These are phyloP conservation scores for Houttuynia cordata DNA, from an alignment of 164 flowering plant species.

Conservation along the genomic window DNA sequence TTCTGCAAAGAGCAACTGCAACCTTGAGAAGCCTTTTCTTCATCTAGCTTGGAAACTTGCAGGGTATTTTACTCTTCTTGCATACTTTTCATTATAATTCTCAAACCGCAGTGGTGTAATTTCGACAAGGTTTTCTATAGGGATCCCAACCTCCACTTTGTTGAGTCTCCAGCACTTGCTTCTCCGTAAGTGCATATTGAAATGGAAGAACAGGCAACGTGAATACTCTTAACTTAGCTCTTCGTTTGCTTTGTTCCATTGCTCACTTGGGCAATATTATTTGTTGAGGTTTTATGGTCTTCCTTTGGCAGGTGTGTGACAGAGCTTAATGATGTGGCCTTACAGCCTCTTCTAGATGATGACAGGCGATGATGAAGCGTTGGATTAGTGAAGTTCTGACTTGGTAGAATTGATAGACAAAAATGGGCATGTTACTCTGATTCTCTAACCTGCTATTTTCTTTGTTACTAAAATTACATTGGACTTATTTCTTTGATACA, in stretches of 20 bases:
- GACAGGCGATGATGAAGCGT: conserved; percentile 6
- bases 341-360: conserved; percentile 9
- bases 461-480: too few relatives aligned
- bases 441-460: too few relatives aligned
- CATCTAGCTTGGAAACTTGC: conserved; percentile 74
- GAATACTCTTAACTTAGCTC: too few relatives aligned
- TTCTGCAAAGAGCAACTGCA: conserved; percentile 76
- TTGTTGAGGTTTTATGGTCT: too few relatives aligned
- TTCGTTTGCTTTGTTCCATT: too few relatives aligned
- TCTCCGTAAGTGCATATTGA: conserved; percentile 20
- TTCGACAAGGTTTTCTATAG: conserved; percentile 5
- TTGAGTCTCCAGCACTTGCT: conserved; percentile 16
- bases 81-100: background rate
- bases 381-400: too few relatives aligned
- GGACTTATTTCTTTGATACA: too few relatives aligned
- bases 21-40: conserved; percentile 67
- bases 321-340: conserved; percentile 5
- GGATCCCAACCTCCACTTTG: conserved; percentile 20
- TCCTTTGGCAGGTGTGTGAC: conserved; percentile 6
- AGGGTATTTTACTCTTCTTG: conserved; percentile 30
- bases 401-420: too few relatives aligned
- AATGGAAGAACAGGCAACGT: conserved; percentile 13
- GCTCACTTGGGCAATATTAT: too few relatives aligned
- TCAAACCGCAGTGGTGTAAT: too few relatives aligned
- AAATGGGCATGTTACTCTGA: too few relatives aligned